phyloP scores from a whole-genome alignment of 495 filamentous ascomycete genomes.

The Aspergillus sclerotioniger region DNA sequence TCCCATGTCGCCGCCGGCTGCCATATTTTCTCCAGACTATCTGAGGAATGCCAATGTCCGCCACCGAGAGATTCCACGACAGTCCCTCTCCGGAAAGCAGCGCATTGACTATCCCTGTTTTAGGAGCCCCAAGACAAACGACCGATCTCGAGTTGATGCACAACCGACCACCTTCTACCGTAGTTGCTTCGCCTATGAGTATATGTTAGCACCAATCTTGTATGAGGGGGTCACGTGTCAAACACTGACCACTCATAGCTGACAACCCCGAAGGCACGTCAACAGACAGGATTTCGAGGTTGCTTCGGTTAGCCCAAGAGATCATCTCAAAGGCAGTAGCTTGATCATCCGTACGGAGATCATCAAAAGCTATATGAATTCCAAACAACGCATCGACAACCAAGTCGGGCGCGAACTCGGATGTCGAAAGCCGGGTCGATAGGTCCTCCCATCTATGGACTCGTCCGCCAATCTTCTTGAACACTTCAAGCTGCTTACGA shows the following conservation, averaged over 20 bases:
- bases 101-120: slow-evolving; percentile 74
- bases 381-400: slow-evolving; percentile 88
- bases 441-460: slow-evolving; percentile 58
- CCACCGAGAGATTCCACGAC: slow-evolving; percentile 72
- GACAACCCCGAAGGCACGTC: slow-evolving; percentile 87
- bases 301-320: slow-evolving; percentile 80
- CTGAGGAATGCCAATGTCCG: slow-evolving; percentile 80
- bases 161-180: slow-evolving; percentile 67
- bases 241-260: slow-evolving; percentile 65
- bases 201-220: background rate
- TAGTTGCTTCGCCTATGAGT: slow-evolving; percentile 43
- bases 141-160: slow-evolving; percentile 74
- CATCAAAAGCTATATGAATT: slow-evolving; percentile 78
- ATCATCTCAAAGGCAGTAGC: slow-evolving; percentile 79
- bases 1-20: slow-evolving; percentile 69
- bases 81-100: slow-evolving; percentile 55
- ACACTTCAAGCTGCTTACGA: slow-evolving; percentile 70
- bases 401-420: slow-evolving; percentile 66
- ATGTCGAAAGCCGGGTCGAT: slow-evolving; percentile 49
- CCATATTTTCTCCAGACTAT: slow-evolving; percentile 85
- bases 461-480: slow-evolving; percentile 71
- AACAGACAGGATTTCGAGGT: slow-evolving; percentile 73
- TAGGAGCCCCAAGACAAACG: slow-evolving; percentile 79
- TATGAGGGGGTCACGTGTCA: background rate
- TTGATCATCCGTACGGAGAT: slow-evolving; percentile 77